Percentiles rank a stretch among this genome's conserved stretches.
Conservation (phyloP, 2,329 filamentous ascomycete genomes). For the Alternaria sp. region DNA sequence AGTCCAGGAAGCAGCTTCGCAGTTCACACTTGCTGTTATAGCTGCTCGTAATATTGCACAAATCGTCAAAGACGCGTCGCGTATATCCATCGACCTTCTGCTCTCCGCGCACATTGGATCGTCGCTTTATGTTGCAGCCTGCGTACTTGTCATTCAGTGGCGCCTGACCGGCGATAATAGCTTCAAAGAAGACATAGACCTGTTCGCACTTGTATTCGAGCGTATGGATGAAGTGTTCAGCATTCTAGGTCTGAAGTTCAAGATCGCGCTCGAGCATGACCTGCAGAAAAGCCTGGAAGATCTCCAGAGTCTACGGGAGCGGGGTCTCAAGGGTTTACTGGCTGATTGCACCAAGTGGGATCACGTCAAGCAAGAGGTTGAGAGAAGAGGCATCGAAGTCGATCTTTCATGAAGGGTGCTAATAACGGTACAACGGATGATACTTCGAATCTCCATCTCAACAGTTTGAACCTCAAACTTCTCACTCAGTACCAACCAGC, state of each 20-base stretch:
- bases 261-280: constrained; percentile 36
- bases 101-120: constrained; percentile 37
- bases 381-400: constrained; percentile 22
- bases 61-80: constrained; percentile 41
- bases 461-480: background rate
- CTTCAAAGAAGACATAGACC: constrained; percentile 37
- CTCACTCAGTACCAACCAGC: constrained; percentile 21
- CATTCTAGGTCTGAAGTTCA: constrained; percentile 42
- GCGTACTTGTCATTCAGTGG: constrained; percentile 42
- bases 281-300: constrained; percentile 27
- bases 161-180: constrained; percentile 30
- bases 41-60: constrained; percentile 39
- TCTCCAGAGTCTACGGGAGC: constrained; percentile 22
- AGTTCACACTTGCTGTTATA: constrained; percentile 30
- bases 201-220: constrained; percentile 40
- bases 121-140: constrained; percentile 36
- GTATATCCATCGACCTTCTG: constrained; percentile 37
- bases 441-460: background rate
- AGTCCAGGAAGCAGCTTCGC: constrained; percentile 3
- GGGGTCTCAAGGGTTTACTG: constrained; percentile 39
- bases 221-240: constrained; percentile 39
- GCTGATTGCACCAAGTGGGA: constrained; percentile 42
- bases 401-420: constrained; percentile 13
- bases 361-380: constrained; percentile 23
- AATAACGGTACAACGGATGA: background rate